These are phyloP conservation scores for Monascus ruber DNA, from an alignment of 2,329 filamentous ascomycete species.

Conservation along the genomic window DNA sequence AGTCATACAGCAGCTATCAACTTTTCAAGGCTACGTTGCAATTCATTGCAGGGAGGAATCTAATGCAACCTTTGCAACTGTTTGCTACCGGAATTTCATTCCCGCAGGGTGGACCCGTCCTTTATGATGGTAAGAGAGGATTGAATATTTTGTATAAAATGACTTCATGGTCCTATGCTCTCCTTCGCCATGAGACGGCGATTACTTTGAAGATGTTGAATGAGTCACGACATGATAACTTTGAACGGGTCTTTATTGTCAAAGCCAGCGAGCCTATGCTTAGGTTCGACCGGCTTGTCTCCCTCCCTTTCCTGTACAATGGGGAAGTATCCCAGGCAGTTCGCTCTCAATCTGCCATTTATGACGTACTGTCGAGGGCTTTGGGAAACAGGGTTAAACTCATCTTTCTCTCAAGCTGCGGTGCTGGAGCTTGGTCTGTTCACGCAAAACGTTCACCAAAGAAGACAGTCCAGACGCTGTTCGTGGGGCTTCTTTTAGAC, in stretches of 20 bases:
- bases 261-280: conserved; percentile 41
- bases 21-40: conserved; percentile 92
- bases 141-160: conserved; percentile 87
- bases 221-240: conserved; percentile 64
- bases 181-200: conserved; percentile 63
- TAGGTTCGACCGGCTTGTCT: conserved; percentile 44
- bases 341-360: conserved; percentile 34
- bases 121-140: conserved; percentile 64
- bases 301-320: conserved; percentile 17
- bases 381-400: conserved; percentile 63
- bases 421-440: conserved; percentile 36
- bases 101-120: conserved; percentile 47
- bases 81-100: conserved; percentile 20
- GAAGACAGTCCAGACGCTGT: conserved; percentile 29
- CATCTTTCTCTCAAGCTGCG: conserved; percentile 46
- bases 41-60: conserved; percentile 63
- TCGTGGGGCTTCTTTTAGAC: conserved; percentile 62
- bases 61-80: conserved; percentile 54
- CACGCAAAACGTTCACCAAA: conserved; percentile 25
- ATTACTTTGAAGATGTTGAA: conserved; percentile 64
- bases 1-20: conserved; percentile 79
- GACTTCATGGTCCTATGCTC: conserved; percentile 67
- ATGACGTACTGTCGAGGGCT: conserved; percentile 56
- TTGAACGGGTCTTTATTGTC: conserved; percentile 71
- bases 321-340: conserved; percentile 18